phyloP scores from a whole-genome alignment of 805 yeast species.

The Kodamaea neixiangensis region DNA sequence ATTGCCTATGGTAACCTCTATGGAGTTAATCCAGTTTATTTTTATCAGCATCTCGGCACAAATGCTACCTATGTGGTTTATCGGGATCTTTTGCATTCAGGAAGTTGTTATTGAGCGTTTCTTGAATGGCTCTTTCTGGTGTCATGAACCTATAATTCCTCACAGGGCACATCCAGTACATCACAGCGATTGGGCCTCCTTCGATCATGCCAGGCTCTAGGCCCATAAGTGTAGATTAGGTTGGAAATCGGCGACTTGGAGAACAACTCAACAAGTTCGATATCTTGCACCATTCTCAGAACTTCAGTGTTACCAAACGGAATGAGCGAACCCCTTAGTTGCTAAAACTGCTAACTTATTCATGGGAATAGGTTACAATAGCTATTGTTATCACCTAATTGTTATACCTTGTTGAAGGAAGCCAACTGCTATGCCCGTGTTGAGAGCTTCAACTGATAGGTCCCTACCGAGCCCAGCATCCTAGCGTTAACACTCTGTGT shows the following conservation, averaged over 20 bases:
- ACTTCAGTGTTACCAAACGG: too few species aligned
- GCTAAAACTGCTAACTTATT: slow-evolving; percentile 25
- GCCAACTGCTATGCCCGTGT: slow-evolving; percentile 24
- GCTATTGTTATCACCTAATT: slow-evolving; percentile 27
- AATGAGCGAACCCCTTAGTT: too few species aligned
- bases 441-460: slow-evolving; percentile 26
- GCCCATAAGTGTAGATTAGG: slow-evolving; percentile 31
- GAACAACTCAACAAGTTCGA: slow-evolving; percentile 18
- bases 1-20: slow-evolving; percentile 31
- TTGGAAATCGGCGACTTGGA: slow-evolving; percentile 19
- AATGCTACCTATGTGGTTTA: slow-evolving; percentile 31
- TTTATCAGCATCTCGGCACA: slow-evolving; percentile 24
- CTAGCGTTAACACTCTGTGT: slow-evolving; percentile 25
- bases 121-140: slow-evolving; percentile 32
- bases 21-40: slow-evolving; percentile 34
- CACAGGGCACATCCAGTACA: slow-evolving; percentile 25
- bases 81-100: slow-evolving; percentile 30
- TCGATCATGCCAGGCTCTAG: slow-evolving; percentile 29
- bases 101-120: slow-evolving; percentile 28
- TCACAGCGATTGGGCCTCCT: slow-evolving; percentile 24
- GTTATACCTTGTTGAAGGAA: slow-evolving; percentile 25
- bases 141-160: slow-evolving; percentile 28
- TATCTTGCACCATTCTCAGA: too few species aligned
- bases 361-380: slow-evolving; percentile 42
- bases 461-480: slow-evolving; percentile 19